phyloP scores from a whole-genome alignment of 192 early-diverging fungal species.

The Umbelopsis isabellina region DNA sequence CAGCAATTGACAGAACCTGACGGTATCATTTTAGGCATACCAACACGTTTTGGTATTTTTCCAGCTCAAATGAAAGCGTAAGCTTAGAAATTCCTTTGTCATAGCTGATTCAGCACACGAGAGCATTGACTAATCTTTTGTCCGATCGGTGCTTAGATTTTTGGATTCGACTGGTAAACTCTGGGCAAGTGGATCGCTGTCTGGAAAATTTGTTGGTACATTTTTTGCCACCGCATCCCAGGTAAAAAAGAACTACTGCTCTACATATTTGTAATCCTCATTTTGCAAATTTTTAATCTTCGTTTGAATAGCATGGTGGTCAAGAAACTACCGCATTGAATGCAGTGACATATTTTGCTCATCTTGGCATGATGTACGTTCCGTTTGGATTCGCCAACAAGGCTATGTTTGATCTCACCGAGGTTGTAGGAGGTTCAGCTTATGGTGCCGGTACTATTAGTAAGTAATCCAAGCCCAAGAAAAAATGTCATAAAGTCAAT shows the following conservation, averaged over 20 bases:
- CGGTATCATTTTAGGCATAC: slow-evolving; percentile 61
- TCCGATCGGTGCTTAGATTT: slow-evolving; percentile 20
- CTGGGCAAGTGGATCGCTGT: slow-evolving; percentile 57
- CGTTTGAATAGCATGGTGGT: slow-evolving; percentile 60
- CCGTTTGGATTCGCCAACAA: slow-evolving; percentile 62
- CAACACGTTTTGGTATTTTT: slow-evolving; percentile 68
- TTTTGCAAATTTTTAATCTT: no score
- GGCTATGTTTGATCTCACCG: slow-evolving; percentile 15
- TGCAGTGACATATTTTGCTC: slow-evolving; percentile 68
- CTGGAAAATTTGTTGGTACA: slow-evolving; percentile 71
- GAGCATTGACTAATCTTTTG: background rate
- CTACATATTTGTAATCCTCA: background rate
- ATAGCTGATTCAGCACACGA: no score
- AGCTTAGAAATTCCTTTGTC: background rate
- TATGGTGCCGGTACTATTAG: slow-evolving; percentile 40
- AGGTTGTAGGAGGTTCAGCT: slow-evolving; percentile 39
- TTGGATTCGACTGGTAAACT: slow-evolving; percentile 37
- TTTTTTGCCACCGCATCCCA: slow-evolving; percentile 78
- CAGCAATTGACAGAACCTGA: slow-evolving; percentile 50
- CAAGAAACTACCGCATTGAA: slow-evolving; percentile 76
- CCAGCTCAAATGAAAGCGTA: slow-evolving; percentile 80
- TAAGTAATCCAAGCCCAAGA: background rate
- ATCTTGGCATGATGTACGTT: slow-evolving; percentile 82
- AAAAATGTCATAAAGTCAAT: no score
- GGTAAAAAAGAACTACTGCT: background rate